Evolutionary conservation across 1,139 yeast species (phyloP), one percentile per base, ranked within the genome.

Genomic region (Diutina mesorugosa): DNA sequence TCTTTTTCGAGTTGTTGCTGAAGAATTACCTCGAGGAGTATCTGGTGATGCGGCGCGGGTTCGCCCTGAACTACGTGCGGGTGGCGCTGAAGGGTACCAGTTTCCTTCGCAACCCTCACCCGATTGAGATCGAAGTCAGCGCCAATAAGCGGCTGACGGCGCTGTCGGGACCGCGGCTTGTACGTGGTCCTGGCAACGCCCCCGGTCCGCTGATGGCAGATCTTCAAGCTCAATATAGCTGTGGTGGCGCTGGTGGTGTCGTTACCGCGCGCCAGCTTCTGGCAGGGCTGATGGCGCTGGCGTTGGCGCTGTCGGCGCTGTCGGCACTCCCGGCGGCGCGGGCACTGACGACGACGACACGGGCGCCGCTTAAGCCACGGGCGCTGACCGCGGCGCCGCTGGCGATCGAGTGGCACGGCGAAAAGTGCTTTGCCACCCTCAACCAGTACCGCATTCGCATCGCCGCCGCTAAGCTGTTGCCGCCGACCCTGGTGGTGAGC

Each of bases 1-100:
- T 93, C 7, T 87, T 90, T 61, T 90, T 89, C 64, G 86, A 85
- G 61, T 70, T 93, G 61, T 76, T 89, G 18, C 79, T 87, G 35
- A 84, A 84, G 60, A 80, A 81, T n/a, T 79, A 85, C 35, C 69
- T 93, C 46, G 77, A 76, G 57, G 97, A 91, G 67, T 87, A 85
- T 65, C 81, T 89, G 10, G 74, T 85, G 6, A 80, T 84, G 78
- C 87, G 82, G 61, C 80, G 83, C n/a, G 95, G 96, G 0, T 90
- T 87, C 72, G 89, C 96, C 0, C 76, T 86, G 6, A 85, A 88
- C 58, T 91, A 90, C 64, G 80, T 90, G 5, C 76, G 75, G 61
- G 63, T 77, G 1, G 95, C 95, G 0, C 73, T 75, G 1, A 71
- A 75, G 29, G 83, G 89, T 0, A 63, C 68, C 12, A 67, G 66